Conservation (phyloP, 2,329 filamentous ascomycete genomes). For the Monosporascus sp. region DNA sequence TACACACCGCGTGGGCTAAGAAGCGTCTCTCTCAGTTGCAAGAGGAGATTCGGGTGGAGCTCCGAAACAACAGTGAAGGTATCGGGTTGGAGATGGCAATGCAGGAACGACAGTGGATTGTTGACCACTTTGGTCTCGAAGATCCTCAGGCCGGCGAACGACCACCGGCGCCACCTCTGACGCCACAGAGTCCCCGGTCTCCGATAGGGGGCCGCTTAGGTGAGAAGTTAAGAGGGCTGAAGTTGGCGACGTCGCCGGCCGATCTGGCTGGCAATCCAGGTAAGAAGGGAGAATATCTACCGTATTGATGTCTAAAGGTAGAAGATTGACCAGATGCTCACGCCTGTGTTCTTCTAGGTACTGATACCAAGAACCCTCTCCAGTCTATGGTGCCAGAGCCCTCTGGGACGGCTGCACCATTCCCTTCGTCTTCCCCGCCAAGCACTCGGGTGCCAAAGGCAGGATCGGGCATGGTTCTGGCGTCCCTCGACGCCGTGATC, state of each 20-base stretch:
- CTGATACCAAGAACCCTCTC: slow-evolving; percentile 1
- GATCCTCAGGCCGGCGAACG: slow-evolving; percentile 27
- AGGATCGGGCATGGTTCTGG: slow-evolving; percentile 23
- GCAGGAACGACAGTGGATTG: slow-evolving; percentile 80
- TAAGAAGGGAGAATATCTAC: slow-evolving; percentile 28
- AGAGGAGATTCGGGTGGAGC: slow-evolving; percentile 69
- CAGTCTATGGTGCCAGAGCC: slow-evolving; percentile 12
- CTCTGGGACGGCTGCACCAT: slow-evolving; percentile 28
- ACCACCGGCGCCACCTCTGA: slow-evolving; percentile 19
- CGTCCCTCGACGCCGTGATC: slow-evolving; percentile 36
- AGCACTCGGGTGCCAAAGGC: not conserved
- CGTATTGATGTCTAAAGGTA: not conserved
- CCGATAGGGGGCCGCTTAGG: slow-evolving; percentile 63
- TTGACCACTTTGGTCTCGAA: slow-evolving; percentile 68
- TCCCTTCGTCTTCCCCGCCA: not conserved
- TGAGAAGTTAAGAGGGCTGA: slow-evolving; percentile 75
- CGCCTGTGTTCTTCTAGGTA: slow-evolving; percentile 19
- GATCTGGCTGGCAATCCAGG: slow-evolving; percentile 53
- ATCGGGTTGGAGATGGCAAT: slow-evolving; percentile 79
- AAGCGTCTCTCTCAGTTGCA: slow-evolving; percentile 70
- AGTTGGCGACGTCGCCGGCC: slow-evolving; percentile 65
- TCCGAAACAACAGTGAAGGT: slow-evolving; percentile 69
- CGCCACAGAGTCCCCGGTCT: slow-evolving; percentile 55
- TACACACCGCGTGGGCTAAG: slow-evolving; percentile 90
- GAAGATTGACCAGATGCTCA: not conserved